Base-by-base conservation (phyloP, 2,329 filamentous ascomycete species). In the Elsinoe batatas region DNA sequence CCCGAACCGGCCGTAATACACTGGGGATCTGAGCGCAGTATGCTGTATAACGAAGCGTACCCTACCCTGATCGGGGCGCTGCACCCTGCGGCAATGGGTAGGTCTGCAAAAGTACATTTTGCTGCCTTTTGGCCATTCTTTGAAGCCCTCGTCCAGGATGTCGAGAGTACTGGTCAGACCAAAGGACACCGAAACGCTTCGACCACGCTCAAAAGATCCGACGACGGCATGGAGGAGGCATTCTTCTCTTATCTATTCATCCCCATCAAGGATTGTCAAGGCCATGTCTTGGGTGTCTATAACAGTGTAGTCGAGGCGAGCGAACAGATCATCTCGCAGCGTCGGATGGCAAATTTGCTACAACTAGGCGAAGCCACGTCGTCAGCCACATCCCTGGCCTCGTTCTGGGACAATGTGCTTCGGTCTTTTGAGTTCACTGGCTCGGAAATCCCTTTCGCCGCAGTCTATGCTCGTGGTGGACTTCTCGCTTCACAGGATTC, bases 1-100 rank as follows among this genome's bases (percentile, higher is more conserved):
- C 55, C 55, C 5, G 51, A 59, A n/a, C 54, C 54, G 0, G 20
- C 33, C 17, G 37, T 53, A 10, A 26, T 59, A 7, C n/a, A 57
- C 22, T 59, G 33, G 15, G 58, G 58, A 33, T 55, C 55, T 5
- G 33, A 58, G 1, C 33, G 54, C 11, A 49, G 56, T 2, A 55
- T 62, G 15, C 57, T 64, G 10, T 64, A 63, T 57, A 64, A 64
- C 26, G 62, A 62, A 37, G 35, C 58, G 7, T 62, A 60, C 32
- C 53, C 60, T 3, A 43, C 32, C 2, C 35, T 62, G 18, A 58
- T 64, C 20, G 59, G 58, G 10, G 54, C 32, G 11, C 57, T 57
- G 32, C 56, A 61, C 46, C 58, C 61, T 13, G 4, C 6, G 11
- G 53, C 53, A 3, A 15, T 55, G 6, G 53, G 53, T 3, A 37